Evolutionary conservation across 2,329 filamentous ascomycete genomes (phyloP).

Genomic region (Colletotrichum plurivorum): DNA sequence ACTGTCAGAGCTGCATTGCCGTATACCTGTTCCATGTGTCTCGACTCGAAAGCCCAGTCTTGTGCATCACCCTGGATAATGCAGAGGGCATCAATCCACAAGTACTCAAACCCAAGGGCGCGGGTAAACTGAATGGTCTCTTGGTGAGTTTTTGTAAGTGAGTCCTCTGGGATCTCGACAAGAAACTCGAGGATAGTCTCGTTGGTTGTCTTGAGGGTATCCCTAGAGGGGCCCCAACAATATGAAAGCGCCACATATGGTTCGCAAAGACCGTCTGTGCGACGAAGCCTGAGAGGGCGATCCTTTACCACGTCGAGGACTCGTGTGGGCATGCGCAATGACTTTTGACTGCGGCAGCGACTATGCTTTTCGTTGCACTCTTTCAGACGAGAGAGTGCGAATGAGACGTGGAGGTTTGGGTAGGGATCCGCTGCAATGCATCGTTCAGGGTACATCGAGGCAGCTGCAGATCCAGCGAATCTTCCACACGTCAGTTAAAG

Average conservation of each 20-base stretch:
- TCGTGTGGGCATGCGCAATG: background rate
- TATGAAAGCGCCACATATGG: slow-evolving; percentile 7
- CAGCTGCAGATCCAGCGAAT: background rate
- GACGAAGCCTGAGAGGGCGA: background rate
- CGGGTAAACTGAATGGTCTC: background rate
- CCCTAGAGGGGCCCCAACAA: slow-evolving; percentile 4
- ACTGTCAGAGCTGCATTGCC: slow-evolving; percentile 33
- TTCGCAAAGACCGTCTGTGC: background rate
- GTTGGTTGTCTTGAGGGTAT: background rate
- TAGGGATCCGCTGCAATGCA: background rate
- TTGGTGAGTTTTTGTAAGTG: background rate
- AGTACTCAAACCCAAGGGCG: background rate
- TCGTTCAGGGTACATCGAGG: background rate
- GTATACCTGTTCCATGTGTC: slow-evolving; percentile 30
- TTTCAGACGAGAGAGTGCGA: background rate
- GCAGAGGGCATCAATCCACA: slow-evolving; percentile 20
- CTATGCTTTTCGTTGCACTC: background rate
- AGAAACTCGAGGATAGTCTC: background rate
- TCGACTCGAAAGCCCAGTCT: slow-evolving; percentile 34
- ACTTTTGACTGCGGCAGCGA: background rate
- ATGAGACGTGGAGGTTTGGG: background rate
- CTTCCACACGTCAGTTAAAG: background rate
- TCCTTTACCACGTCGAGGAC: background rate
- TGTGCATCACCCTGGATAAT: slow-evolving; percentile 32
- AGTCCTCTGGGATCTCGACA: background rate